Base-by-base conservation (phyloP, 2,329 filamentous ascomycete genomes). In the Fusarium sp. region DNA sequence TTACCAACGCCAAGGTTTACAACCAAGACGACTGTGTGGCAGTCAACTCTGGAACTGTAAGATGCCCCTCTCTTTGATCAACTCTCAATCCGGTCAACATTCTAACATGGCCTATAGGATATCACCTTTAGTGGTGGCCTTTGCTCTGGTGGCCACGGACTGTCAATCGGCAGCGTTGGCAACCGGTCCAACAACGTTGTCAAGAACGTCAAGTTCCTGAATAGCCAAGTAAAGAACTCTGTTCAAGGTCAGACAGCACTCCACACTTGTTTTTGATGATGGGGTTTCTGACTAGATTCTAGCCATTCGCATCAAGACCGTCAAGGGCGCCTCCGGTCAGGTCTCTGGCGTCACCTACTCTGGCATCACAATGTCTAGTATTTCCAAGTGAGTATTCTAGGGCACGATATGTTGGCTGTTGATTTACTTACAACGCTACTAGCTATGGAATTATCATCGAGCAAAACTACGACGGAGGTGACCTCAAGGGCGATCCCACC, bases 161-260 rank as follows among this genome's bases (percentile, higher is more conserved):
- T 83, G 12, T 81, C 79, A 7, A 82, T 81, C 37, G 81, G 81
- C 5, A 81, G 78, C 23, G 79, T 83, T 18, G 85, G 81, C 18
- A 82, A 82, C 56, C 83, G 85, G 65, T 75, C 73, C 60, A 77
- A 87, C 77, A 89, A 89, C 76, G 78, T 73, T 12, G 88, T 90
- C 53, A 75, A 85, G 34, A 81, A 78, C 28, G 83, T 89, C 36
- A 79, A 81, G 28, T 85, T 90, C 67, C 73, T 79, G 57, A 78
- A 84, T 76, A 83, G 79, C 18, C 81, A 79, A 57, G 81, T 90
- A 59, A 71, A 77, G 30, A 80, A 88, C 77, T 87, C 86, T 4
- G 78, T 83, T 37, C 88, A 88, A 72, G 86, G 85, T 57, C 7
- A 28, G 63, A 31, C 5, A 1, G 2, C 9, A 23, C 18, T 23